Conservation (phyloP, 176 grass and related monocot species). For the Avena eriantha region DNA sequence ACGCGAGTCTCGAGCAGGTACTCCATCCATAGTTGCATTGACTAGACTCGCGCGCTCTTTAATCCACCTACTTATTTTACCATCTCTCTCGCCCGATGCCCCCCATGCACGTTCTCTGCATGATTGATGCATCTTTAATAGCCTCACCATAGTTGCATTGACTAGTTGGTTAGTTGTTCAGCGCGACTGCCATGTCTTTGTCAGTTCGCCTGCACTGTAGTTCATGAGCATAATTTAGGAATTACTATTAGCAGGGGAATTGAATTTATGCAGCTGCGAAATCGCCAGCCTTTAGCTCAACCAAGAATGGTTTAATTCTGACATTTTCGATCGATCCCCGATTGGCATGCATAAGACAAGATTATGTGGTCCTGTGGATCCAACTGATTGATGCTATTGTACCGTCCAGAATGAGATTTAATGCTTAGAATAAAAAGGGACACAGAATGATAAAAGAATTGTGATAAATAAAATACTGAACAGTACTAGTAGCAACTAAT, state of each 20-base stretch:
- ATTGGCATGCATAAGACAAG: slow-evolving; percentile 10
- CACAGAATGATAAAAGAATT: slow-evolving; percentile 1
- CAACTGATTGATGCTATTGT: slow-evolving; percentile 31
- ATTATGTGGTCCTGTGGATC: slow-evolving; percentile 15
- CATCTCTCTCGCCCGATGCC: background rate
- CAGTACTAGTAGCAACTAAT: slow-evolving; percentile 26
- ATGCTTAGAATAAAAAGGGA: slow-evolving; percentile 18
- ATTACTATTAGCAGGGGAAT: background rate
- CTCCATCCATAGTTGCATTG: background rate
- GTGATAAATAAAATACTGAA: background rate
- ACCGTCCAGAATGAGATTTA: slow-evolving; percentile 25
- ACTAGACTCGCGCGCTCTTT: slow-evolving; percentile 15
- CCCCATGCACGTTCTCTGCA: slow-evolving; percentile 49
- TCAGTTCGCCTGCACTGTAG: background rate
- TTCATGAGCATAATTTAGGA: background rate
- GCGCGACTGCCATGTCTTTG: slow-evolving; percentile 22
- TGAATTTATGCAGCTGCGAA: background rate
- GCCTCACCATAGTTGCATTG: background rate
- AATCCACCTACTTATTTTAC: slow-evolving; percentile 15
- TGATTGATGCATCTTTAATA: slow-evolving; percentile 36
- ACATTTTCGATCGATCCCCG: slow-evolving; percentile 16
- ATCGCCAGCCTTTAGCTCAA: background rate
- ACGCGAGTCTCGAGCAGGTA: slow-evolving; percentile 61
- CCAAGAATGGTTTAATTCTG: no score
- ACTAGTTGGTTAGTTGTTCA: slow-evolving; percentile 39